Evolutionary conservation across 2,329 filamentous ascomycete genomes (phyloP), one percentile per base, ranked within the genome.

Genomic region (Arthrobotrys entomopaga): DNA sequence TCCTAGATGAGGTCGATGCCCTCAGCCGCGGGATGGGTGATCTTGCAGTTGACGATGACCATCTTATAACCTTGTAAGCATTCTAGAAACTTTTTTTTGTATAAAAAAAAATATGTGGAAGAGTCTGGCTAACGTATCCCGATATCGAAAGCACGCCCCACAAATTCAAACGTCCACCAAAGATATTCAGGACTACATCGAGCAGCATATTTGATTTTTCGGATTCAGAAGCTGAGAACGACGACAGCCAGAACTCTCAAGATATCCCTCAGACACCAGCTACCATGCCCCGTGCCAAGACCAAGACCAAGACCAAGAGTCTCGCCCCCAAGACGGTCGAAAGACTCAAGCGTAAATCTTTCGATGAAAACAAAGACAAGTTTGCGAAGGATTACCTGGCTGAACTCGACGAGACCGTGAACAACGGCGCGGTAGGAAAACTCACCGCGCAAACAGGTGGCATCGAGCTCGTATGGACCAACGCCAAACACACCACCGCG

Each of bases 391-490:
- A 67, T 0, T 74, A 74, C 24, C 38, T 74, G n/a, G 49, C 38
- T 3, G 43, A 66, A 2, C 49, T 74, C 10, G 70, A 74, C 16
- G 50, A 67, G 13, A 63, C 40, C 1, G 70, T 74, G 16, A 74
- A 65, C 26, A 46, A 59, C 2, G 63, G 70, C 16, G 70, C 63
- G 15, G 57, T 74, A 8, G 46, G 6, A 29, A 57, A 58, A 19
- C 38, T 74, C 7, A 74, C 63, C 5, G 42, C 70, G 3, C 24
- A 42, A 20, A 50, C 49, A 10, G 70, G 70, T 11, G 70, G 70
- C 13, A 56, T 74, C 8, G 29, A 64, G 22, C 57, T 74, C 7
- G 63, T 67, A 11, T 74, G 70, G 70, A 67, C 70, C 8, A 74
- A 74, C 19, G 19, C 63, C 15, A 74, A 67, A 20, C 70, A 67